Evolutionary conservation across 108 stramenopile species (phyloP), one percentile per base, ranked within the genome.

Genomic region (Fistulifera solaris): DNA sequence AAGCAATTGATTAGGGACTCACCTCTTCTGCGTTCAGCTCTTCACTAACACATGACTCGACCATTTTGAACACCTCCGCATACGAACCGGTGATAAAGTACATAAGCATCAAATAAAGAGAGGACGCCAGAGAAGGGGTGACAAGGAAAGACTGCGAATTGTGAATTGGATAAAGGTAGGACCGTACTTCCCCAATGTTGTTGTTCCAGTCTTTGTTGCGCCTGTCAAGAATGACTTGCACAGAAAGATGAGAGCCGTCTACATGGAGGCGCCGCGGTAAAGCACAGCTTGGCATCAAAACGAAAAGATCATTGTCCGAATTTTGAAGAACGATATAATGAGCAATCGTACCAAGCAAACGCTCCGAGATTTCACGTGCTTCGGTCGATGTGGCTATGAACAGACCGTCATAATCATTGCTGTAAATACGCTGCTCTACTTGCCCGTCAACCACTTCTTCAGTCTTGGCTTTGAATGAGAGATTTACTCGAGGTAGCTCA

Each of bases 81-180:
- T 99, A 99, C 25, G 91, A 78, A n/a, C 95, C 87, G 0, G 97
- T 91, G 27, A 99, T 95, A 71, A 98, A 95, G 54, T 85, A 84
- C 76, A 96, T 85, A 45, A 96, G 76, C 73, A 99, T 89, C 50
- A 99, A 72, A 62, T 98, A 97, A 54, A 99, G 80, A n/a, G 95
- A 93, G 15, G 94, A 94, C 14, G 94, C 93, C 44, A 99, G 61
- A 1, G 94, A 92, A 5, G 95, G 95, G 25, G 98, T 94, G 46
- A 86, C 76, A 43, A 94, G 69, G 67, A 94, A 96, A n/a, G 85
- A 72, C 56, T 79, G 77, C 14, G 92, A 92, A 54, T 87, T 91
- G 61, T 99, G 98, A 47, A 99, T 83, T 11, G 96, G 96, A 63
- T 97, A 99, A 23, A 99, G 71, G 67, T 97, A 97, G 62, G 94